Evolutionary conservation across 2,329 filamentous ascomycete species (phyloP).

Genomic region (Paradendryphiella salina): DNA sequence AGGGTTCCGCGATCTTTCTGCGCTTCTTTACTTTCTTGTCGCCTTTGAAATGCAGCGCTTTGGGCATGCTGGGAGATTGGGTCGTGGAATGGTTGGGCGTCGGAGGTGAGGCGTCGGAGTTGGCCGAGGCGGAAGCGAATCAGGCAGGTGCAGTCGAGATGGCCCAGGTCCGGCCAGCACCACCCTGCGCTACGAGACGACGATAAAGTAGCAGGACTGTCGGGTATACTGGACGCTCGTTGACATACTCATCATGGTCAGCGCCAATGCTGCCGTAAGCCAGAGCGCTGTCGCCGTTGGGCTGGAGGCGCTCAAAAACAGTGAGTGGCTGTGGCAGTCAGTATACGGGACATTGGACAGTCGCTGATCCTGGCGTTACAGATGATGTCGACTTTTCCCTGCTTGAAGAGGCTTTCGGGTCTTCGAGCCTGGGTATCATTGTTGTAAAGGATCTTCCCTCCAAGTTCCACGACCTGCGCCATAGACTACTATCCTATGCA

Average conservation of each 20-base stretch:
- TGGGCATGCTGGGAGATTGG: constrained; percentile 65
- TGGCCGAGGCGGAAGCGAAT: constrained; percentile 30
- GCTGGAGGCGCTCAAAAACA: constrained; percentile 51
- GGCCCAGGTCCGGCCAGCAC: constrained; percentile 16
- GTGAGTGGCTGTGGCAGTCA: constrained; percentile 43
- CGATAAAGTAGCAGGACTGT: constrained; percentile 20
- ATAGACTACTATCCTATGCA: constrained; percentile 77
- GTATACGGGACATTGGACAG: neutral
- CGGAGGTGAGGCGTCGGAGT: constrained; percentile 24
- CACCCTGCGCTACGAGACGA: constrained; percentile 9
- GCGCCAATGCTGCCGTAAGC: constrained; percentile 24
- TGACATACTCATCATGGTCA: constrained; percentile 19
- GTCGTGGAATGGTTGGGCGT: constrained; percentile 16
- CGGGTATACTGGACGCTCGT: constrained; percentile 2
- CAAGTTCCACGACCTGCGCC: constrained; percentile 71
- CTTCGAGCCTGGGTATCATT: constrained; percentile 86
- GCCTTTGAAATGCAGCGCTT: constrained; percentile 92
- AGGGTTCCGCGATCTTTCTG: constrained; percentile 67
- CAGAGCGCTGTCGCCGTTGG: constrained; percentile 41
- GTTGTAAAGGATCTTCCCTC: constrained; percentile 83
- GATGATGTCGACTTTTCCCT: constrained; percentile 69
- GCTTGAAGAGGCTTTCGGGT: constrained; percentile 81
- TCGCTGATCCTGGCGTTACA: constrained; percentile 36
- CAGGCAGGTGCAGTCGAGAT: constrained; percentile 35
- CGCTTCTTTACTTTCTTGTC: constrained; percentile 94